These are phyloP conservation scores for Picochlorum sp. DNA, from an alignment of 139 green algal genomes.

Conservation along the genomic window DNA sequence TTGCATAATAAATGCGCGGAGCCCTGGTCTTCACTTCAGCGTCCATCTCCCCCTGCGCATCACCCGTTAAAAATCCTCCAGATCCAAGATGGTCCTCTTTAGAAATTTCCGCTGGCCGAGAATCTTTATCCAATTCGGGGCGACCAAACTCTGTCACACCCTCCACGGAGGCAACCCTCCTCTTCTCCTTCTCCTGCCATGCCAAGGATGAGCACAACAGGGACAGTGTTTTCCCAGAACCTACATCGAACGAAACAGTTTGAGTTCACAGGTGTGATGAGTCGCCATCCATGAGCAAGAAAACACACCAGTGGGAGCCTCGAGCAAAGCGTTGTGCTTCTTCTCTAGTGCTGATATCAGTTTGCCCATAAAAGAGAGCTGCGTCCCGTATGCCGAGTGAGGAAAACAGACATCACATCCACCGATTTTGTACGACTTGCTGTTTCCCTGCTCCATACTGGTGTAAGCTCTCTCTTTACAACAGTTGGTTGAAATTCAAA, in stretches of 20 bases:
- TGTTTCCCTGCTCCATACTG: not conserved
- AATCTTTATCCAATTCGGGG: not conserved
- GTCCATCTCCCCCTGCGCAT: not conserved
- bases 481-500: not conserved
- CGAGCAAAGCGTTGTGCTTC: conserved; percentile 60
- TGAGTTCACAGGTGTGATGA: not conserved
- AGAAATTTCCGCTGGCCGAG: not conserved
- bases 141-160: conserved; percentile 8
- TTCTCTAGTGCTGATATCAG: conserved; percentile 58
- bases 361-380: conserved; percentile 76
- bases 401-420: conserved; percentile 63
- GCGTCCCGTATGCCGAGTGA: conserved; percentile 63
- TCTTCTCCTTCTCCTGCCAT: conserved; percentile 43
- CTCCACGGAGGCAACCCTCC: conserved; percentile 18
- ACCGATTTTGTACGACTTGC: conserved; percentile 32
- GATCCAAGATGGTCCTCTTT: not conserved
- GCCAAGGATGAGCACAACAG: conserved; percentile 74
- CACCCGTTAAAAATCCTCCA: not conserved
- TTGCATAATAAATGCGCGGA: conserved; percentile 72
- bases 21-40: conserved; percentile 11
- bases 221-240: conserved; percentile 81
- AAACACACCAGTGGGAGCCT: conserved; percentile 44
- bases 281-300: not conserved
- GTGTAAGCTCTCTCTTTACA: not conserved
- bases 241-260: conserved; percentile 10